These are phyloP conservation scores for Cercospora citrullina DNA, from an alignment of 2,329 filamentous ascomycete species.

Conservation along the genomic window DNA sequence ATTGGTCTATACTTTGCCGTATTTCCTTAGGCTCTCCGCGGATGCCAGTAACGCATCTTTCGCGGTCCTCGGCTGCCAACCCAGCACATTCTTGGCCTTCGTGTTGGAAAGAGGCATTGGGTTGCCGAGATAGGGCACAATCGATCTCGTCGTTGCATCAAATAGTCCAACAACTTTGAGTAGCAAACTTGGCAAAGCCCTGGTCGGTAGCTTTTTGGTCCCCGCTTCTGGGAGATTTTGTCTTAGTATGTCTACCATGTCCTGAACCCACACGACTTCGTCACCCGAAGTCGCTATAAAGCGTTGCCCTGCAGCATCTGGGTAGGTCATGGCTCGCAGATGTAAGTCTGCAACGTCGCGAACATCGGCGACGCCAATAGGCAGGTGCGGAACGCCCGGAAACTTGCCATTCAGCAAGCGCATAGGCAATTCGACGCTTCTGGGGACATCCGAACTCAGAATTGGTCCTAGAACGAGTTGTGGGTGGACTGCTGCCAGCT, in stretches of 20 bases:
- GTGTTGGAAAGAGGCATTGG: neutral
- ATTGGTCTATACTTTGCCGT: neutral
- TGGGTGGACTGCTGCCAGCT: neutral
- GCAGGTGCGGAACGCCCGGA: slow-evolving; percentile 34
- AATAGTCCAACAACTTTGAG: slow-evolving; percentile 11
- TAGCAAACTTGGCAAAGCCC: slow-evolving; percentile 29
- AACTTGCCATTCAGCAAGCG: slow-evolving; percentile 36
- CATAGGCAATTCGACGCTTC: slow-evolving; percentile 31
- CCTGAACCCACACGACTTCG: neutral
- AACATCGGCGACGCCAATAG: slow-evolving; percentile 36
- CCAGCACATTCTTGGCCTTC: neutral
- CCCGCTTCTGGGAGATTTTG: slow-evolving; percentile 23
- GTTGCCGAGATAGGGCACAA: neutral
- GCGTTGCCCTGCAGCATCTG: slow-evolving; percentile 31
- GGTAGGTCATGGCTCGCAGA: slow-evolving; percentile 34
- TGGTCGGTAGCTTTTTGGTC: slow-evolving; percentile 25
- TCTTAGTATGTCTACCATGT: slow-evolving; percentile 25
- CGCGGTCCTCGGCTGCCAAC: neutral
- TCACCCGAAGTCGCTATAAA: slow-evolving; percentile 12
- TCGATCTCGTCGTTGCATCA: neutral
- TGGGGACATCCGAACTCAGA: slow-evolving; percentile 31
- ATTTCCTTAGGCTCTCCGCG: neutral
- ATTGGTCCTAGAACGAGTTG: slow-evolving; percentile 36
- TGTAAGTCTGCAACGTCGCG: slow-evolving; percentile 40
- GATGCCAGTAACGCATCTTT: neutral